Evolutionary conservation across 352 stramenopile genomes (phyloP).

Genomic region (Phytopythium montanum): DNA sequence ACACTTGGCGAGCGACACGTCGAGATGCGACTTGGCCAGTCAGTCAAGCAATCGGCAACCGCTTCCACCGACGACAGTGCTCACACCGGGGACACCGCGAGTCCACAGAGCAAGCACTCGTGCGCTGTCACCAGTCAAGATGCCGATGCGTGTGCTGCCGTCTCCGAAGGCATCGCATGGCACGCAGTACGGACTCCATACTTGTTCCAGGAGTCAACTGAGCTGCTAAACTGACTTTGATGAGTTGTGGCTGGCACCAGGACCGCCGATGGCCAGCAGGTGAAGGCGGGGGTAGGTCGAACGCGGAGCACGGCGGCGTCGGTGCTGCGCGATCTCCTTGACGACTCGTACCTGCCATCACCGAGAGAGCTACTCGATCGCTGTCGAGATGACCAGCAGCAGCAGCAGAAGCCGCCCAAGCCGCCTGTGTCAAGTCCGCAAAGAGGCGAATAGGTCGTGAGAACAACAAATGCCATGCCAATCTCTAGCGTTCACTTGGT

Average conservation of each 20-base stretch:
- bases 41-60: conserved; percentile 7
- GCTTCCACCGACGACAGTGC: conserved; percentile 14
- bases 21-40: conserved; percentile 33
- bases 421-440: not conserved
- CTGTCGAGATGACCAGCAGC: conserved; percentile 19
- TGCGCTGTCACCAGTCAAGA: not conserved
- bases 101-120: not conserved
- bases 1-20: conserved; percentile 44
- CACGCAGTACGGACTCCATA: not conserved
- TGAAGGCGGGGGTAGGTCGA: not conserved
- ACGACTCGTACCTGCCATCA: conserved; percentile 54
- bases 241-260: not conserved
- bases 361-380: conserved; percentile 51
- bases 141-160: conserved; percentile 4
- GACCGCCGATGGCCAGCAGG: not conserved
- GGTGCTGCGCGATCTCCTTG: conserved; percentile 43
- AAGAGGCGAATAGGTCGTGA: not conserved
- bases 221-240: not conserved
- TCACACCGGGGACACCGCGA: not conserved
- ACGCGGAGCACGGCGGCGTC: conserved; percentile 17
- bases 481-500: too few species aligned
- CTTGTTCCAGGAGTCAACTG: not conserved
- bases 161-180: not conserved
- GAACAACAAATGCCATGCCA: too few species aligned
- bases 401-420: not conserved